Percentiles rank a stretch among this genome's conserved stretches.
These are phyloP conservation scores for Neofusicoccum kwambonambiense DNA, from an alignment of 2,329 filamentous ascomycete genomes.

Conservation along the genomic window DNA sequence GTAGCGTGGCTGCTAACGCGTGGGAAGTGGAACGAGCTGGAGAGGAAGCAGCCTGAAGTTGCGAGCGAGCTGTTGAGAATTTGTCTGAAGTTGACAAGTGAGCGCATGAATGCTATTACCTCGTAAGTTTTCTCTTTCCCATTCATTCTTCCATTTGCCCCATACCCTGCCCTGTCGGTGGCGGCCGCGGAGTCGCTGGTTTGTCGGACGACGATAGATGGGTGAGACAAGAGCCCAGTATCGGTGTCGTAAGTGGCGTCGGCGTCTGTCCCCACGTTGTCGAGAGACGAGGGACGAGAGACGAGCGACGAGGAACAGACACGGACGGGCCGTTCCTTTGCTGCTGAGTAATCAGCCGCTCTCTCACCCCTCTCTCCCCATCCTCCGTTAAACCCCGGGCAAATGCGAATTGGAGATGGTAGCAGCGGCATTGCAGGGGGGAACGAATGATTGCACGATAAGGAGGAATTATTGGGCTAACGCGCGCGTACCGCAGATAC, in stretches of 20 bases:
- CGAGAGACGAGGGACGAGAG: neutral
- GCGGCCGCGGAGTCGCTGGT: neutral
- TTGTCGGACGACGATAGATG: too few relatives aligned
- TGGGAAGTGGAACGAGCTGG: conserved; percentile 70
- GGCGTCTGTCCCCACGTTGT: too few relatives aligned
- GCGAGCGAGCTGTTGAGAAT: conserved; percentile 81
- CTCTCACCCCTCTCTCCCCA: neutral
- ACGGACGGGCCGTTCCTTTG: neutral
- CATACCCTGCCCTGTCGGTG: neutral
- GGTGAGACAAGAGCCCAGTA: neutral
- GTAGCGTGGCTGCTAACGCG: conserved; percentile 78
- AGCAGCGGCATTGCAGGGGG: too few relatives aligned
- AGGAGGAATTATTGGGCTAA: conserved; percentile 7
- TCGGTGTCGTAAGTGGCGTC: neutral
- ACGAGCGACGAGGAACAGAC: neutral
- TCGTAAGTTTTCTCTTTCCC: conserved; percentile 43
- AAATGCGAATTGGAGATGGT: too few relatives aligned
- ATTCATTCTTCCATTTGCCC: neutral
- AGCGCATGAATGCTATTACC: conserved; percentile 77
- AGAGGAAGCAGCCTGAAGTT: conserved; percentile 71
- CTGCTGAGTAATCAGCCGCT: too few relatives aligned
- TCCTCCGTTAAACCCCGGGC: neutral
- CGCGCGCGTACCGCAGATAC: conserved; percentile 28
- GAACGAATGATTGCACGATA: neutral
- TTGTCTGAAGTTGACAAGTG: conserved; percentile 88